Percentiles rank a stretch among this genome's conserved stretches.
phyloP scores from a whole-genome alignment of 2,329 filamentous ascomycete genomes.

The Pseudocercospora ulei region DNA sequence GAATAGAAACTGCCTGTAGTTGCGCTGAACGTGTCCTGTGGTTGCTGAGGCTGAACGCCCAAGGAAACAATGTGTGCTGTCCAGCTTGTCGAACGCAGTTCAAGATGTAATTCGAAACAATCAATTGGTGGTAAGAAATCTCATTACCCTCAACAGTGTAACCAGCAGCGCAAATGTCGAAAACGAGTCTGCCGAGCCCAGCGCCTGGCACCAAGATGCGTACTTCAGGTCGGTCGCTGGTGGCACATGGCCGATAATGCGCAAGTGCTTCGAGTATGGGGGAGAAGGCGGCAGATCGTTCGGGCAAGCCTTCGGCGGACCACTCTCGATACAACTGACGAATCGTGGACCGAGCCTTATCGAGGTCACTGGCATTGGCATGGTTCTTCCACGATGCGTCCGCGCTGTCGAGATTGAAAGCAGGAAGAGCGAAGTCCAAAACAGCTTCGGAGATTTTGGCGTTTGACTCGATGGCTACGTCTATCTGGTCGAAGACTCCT shows the following conservation, averaged over 20 bases:
- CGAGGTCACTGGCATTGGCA: constrained; percentile 64
- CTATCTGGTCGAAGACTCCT: constrained; percentile 65
- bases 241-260: constrained; percentile 36
- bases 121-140: constrained; percentile 92
- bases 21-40: constrained; percentile 65
- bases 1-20: constrained; percentile 60
- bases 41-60: constrained; percentile 81
- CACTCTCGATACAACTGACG: constrained; percentile 94
- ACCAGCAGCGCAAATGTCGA: constrained; percentile 67
- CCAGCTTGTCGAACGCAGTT: constrained; percentile 54
- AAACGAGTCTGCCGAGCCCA: constrained; percentile 77
- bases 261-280: constrained; percentile 61
- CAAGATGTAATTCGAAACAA: constrained; percentile 68
- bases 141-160: constrained; percentile 77
- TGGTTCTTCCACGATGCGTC: constrained; percentile 56
- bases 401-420: constrained; percentile 50
- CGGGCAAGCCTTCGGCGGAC: constrained; percentile 64
- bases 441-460: constrained; percentile 73
- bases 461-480: constrained; percentile 81
- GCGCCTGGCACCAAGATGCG: constrained; percentile 80
- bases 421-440: constrained; percentile 55
- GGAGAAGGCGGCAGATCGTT: constrained; percentile 67
- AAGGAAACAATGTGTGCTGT: constrained; percentile 70
- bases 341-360: constrained; percentile 86
- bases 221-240: constrained; percentile 35